Conservation (phyloP, 2,329 filamentous ascomycete species). For the Periglandula ipomoeae region DNA sequence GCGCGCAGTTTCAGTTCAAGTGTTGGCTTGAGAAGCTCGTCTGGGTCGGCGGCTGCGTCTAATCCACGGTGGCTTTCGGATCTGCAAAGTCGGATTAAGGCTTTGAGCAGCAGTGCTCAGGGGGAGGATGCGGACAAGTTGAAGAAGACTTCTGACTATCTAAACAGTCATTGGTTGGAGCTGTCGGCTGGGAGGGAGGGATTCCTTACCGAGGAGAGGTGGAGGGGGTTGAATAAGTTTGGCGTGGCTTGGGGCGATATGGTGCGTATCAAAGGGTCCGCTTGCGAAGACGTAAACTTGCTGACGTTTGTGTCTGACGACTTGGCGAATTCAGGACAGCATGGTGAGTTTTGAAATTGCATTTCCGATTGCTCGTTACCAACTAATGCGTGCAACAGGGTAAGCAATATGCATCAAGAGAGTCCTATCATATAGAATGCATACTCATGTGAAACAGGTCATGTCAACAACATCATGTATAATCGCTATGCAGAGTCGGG, state of each 20-base stretch:
- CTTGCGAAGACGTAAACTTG: no score
- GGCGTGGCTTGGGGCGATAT: constrained; percentile 79
- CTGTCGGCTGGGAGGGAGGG: constrained; percentile 67
- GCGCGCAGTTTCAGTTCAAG: neutral
- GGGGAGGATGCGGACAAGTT: constrained; percentile 6
- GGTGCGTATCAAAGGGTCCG: constrained; percentile 46
- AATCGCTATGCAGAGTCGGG: constrained; percentile 75
- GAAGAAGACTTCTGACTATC: constrained; percentile 10
- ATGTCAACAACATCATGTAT: constrained; percentile 84
- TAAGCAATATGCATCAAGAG: neutral
- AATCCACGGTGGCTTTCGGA: constrained; percentile 20
- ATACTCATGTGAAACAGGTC: constrained; percentile 25
- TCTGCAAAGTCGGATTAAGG: constrained; percentile 15
- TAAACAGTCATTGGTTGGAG: constrained; percentile 54
- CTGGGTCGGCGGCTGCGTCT: neutral
- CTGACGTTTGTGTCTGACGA: no score
- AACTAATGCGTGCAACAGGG: neutral
- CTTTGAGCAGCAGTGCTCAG: neutral
- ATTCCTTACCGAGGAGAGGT: constrained; percentile 52
- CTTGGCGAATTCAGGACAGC: constrained; percentile 31
- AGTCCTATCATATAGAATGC: no score
- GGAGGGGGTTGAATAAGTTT: constrained; percentile 54
- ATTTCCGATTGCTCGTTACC: neutral
- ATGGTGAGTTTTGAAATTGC: constrained; percentile 36
- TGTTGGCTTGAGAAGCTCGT: no score